These are phyloP conservation scores for Jasminum sambac DNA, from an alignment of 257 asterid genomes.

Conservation along the genomic window DNA sequence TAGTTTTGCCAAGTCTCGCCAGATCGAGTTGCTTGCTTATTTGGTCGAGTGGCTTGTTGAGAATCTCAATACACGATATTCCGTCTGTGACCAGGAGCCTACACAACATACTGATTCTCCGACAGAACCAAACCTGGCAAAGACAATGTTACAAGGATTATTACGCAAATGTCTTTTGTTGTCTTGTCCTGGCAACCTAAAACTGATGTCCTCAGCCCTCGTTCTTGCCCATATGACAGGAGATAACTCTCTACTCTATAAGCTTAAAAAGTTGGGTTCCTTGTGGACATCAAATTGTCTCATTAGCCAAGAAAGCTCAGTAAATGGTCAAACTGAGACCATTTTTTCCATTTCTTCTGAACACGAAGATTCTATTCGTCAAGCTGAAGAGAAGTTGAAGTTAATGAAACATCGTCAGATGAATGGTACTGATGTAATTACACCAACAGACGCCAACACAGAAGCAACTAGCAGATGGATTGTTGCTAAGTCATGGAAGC, in stretches of 20 bases:
- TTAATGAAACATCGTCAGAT: conserved; percentile 26
- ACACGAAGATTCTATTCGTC: conserved; percentile 46
- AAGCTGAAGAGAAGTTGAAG: conserved; percentile 55
- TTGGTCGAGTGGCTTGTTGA: conserved; percentile 57
- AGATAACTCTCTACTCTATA: conserved; percentile 45
- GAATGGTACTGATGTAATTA: conserved; percentile 28
- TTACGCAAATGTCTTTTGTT: conserved; percentile 60
- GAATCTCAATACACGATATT: conserved; percentile 41
- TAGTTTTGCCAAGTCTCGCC: conserved; percentile 29
- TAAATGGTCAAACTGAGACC: conserved; percentile 16
- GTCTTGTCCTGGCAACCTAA: conserved; percentile 45
- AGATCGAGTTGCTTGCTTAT: conserved; percentile 36
- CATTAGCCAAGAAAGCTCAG: conserved; percentile 21
- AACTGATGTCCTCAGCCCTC: conserved; percentile 43
- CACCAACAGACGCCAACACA: conserved; percentile 9
- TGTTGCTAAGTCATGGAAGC: conserved; percentile 59
- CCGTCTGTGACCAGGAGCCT: conserved; percentile 29
- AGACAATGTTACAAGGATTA: conserved; percentile 41
- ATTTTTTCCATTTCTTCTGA: conserved; percentile 37
- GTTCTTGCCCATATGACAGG: conserved; percentile 53
- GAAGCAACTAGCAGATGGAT: conserved; percentile 45
- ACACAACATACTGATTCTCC: conserved; percentile 37
- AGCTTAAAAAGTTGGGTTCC: conserved; percentile 56
- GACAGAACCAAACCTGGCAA: conserved; percentile 32
- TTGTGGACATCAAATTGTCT: conserved; percentile 25